phyloP scores from a whole-genome alignment of 2,329 filamentous ascomycete species.

The Aspergillus arachidicola region DNA sequence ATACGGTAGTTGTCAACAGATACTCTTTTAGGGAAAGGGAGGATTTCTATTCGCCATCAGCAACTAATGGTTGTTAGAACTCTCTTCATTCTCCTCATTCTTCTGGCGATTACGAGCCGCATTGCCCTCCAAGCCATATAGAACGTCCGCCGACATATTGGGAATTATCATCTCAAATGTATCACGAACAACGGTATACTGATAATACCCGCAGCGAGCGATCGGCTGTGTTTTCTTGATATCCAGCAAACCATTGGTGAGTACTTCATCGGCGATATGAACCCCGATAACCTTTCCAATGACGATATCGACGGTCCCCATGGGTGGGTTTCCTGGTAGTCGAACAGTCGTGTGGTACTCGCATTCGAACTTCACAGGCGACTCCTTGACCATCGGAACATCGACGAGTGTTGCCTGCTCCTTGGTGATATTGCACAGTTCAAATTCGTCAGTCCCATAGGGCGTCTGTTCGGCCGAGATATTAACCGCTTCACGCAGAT shows the following conservation, averaged over 20 bases:
- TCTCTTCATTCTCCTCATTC: background rate
- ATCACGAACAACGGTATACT: constrained; percentile 59
- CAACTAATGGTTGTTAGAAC: background rate
- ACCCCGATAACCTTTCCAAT: constrained; percentile 61
- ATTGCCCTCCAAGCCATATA: constrained; percentile 45
- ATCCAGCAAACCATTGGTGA: constrained; percentile 60
- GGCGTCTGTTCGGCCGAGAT: constrained; percentile 55
- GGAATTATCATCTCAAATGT: constrained; percentile 63
- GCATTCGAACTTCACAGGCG: constrained; percentile 63
- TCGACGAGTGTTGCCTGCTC: constrained; percentile 43
- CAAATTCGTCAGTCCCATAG: constrained; percentile 59
- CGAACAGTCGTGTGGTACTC: constrained; percentile 58
- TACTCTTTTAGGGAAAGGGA: background rate
- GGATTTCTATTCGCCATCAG: background rate
- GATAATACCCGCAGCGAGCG: constrained; percentile 62
- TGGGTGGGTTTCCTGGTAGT: constrained; percentile 59
- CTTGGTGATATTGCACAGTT: constrained; percentile 53
- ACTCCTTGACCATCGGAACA: constrained; percentile 55
- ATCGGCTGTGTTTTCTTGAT: constrained; percentile 61
- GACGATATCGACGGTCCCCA: constrained; percentile 61
- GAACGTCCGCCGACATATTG: constrained; percentile 34
- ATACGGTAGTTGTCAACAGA: too few species aligned
- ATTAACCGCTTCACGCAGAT: constrained; percentile 59
- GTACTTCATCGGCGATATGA: constrained; percentile 57
- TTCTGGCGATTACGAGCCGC: constrained; percentile 25